Evolutionary conservation across 139 green algal genomes (phyloP).

Genomic region (Tetradesmus obliquus): DNA sequence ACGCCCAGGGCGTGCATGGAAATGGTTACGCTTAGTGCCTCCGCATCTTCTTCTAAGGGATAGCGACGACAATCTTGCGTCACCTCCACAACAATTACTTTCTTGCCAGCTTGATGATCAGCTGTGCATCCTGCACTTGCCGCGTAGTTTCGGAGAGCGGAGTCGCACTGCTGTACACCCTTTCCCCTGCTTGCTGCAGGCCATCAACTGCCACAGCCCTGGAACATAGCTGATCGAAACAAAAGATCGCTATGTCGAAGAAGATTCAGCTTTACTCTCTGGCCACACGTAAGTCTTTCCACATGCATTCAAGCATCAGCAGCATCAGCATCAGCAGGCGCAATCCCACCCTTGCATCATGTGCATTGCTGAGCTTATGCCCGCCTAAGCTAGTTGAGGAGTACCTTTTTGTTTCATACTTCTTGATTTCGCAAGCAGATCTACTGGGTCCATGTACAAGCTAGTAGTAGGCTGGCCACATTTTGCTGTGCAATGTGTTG

Average conservation of each 20-base stretch:
- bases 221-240: background rate
- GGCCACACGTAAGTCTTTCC: constrained; percentile 25
- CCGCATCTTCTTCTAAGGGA: background rate
- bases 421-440: too few relatives aligned
- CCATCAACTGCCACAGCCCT: background rate
- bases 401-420: too few relatives aligned
- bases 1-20: background rate
- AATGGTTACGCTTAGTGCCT: background rate
- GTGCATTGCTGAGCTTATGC: background rate
- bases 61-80: background rate
- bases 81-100: background rate
- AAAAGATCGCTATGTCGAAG: background rate
- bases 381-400: too few relatives aligned
- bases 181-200: background rate
- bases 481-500: background rate
- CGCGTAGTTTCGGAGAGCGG: background rate
- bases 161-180: background rate
- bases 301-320: background rate
- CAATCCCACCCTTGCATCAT: background rate
- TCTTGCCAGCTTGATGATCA: too few relatives aligned
- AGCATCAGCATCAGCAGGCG: background rate
- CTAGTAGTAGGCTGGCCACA: too few relatives aligned
- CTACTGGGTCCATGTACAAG: too few relatives aligned
- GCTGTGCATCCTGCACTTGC: too few relatives aligned
- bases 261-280: constrained; percentile 38